These are phyloP conservation scores for Taphrina wiesneri DNA, from an alignment of 1,139 yeast genomes.

Conservation along the genomic window DNA sequence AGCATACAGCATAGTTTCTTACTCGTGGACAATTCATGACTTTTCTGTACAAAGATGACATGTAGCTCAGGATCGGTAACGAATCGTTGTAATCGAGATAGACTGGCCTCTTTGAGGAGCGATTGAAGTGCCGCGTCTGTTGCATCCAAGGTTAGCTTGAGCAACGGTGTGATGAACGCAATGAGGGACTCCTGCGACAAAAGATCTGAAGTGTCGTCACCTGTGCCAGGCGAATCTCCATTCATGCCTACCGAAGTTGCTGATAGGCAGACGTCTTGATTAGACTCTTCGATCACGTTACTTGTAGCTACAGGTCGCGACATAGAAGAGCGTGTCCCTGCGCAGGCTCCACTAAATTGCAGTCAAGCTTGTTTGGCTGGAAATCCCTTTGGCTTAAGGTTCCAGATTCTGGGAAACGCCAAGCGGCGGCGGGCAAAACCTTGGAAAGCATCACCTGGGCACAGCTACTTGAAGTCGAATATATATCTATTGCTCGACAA, in stretches of 20 bases:
- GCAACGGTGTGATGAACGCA: not conserved
- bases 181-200: not conserved
- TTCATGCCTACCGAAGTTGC: not conserved
- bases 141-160: constrained; percentile 14
- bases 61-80: not conserved
- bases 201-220: not conserved
- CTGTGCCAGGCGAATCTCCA: not conserved
- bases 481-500: too few relatives aligned
- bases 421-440: not conserved
- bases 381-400: not conserved
- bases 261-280: too few relatives aligned
- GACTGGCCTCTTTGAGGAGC: not conserved
- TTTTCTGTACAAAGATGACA: constrained; percentile 18
- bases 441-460: too few relatives aligned
- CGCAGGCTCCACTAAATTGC: not conserved
- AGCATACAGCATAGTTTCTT: not conserved
- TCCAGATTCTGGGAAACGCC: not conserved
- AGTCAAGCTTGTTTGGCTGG: not conserved
- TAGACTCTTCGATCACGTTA: too few relatives aligned
- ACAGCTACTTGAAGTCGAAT: too few relatives aligned
- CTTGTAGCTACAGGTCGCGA: not conserved
- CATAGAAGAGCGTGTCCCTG: not conserved
- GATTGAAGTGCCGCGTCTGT: not conserved
- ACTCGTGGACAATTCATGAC: not conserved
- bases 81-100: constrained; percentile 8